Conservation (phyloP, 768 basidiomycete species). For the Kwoniella bestiolae region DNA sequence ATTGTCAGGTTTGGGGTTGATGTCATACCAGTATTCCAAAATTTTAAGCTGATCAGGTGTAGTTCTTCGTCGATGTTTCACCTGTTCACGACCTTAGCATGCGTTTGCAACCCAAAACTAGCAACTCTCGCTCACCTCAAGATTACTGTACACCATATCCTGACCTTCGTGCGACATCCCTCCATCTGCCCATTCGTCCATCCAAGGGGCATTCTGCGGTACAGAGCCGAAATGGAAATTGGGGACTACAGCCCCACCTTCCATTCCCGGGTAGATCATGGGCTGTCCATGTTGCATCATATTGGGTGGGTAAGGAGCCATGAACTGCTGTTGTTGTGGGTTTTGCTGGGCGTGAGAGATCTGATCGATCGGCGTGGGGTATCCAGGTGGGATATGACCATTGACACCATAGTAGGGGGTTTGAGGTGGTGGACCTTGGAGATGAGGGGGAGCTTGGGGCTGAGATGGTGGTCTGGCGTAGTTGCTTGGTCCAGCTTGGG, state of each 20-base stretch:
- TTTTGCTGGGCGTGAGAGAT: neutral
- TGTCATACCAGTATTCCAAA: slow-evolving; percentile 82
- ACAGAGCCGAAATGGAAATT: slow-evolving; percentile 24
- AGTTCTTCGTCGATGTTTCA: slow-evolving; percentile 91
- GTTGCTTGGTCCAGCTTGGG: slow-evolving; percentile 22
- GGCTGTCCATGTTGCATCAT: slow-evolving; percentile 9
- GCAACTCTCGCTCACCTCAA: slow-evolving; percentile 16
- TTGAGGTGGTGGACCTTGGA: slow-evolving; percentile 10
- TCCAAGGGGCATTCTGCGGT: slow-evolving; percentile 7
- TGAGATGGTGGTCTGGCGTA: slow-evolving; percentile 11
- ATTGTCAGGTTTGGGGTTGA: slow-evolving; percentile 86
- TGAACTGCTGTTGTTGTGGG: slow-evolving; percentile 16
- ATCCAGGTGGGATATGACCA: slow-evolving; percentile 9
- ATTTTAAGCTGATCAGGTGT: slow-evolving; percentile 84
- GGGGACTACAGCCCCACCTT: slow-evolving; percentile 8
- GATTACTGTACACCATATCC: slow-evolving; percentile 28
- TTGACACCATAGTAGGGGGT: slow-evolving; percentile 9
- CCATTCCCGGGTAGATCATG: slow-evolving; percentile 5
- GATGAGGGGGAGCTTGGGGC: neutral
- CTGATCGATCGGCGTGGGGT: neutral
- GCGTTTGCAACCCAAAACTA: neutral
- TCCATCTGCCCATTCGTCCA: slow-evolving; percentile 21
- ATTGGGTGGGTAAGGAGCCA: slow-evolving; percentile 4
- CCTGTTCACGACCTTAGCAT: slow-evolving; percentile 61
- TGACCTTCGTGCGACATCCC: slow-evolving; percentile 16